These are phyloP conservation scores for Boletellus sp. DNA, from an alignment of 1,284 basidiomycete species.

Conservation along the genomic window DNA sequence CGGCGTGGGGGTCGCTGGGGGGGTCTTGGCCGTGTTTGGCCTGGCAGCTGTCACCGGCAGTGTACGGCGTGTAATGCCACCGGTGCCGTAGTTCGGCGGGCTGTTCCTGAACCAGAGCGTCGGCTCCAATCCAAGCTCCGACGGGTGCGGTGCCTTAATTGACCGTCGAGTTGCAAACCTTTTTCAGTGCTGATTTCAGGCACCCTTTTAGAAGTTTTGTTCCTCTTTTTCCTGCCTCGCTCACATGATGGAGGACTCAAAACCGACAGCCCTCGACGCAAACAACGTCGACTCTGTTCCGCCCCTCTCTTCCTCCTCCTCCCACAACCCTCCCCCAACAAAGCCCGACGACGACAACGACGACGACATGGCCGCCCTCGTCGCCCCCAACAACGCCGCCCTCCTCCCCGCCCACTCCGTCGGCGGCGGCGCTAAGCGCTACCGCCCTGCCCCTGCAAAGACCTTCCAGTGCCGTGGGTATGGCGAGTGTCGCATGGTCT, in stretches of 20 bases:
- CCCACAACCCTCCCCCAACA: neutral
- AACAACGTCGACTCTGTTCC: slow-evolving; percentile 15
- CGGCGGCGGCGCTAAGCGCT: slow-evolving; percentile 51
- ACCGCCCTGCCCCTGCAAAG: slow-evolving; percentile 77
- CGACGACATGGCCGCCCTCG: slow-evolving; percentile 31
- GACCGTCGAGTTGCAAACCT: slow-evolving; percentile 25
- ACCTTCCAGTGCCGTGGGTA: slow-evolving; percentile 94
- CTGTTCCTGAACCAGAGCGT: slow-evolving; percentile 30
- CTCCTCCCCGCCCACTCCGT: slow-evolving; percentile 14
- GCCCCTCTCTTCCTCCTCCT: slow-evolving; percentile 6
- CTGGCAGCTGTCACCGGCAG: slow-evolving; percentile 21
- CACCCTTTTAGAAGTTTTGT: slow-evolving; percentile 32
- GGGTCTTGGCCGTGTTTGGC: slow-evolving; percentile 22
- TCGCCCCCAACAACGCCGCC: slow-evolving; percentile 16
- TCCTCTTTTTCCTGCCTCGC: slow-evolving; percentile 32
- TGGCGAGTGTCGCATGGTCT: slow-evolving; percentile 95
- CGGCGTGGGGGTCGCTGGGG: slow-evolving; percentile 16
- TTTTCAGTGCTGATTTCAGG: slow-evolving; percentile 36
- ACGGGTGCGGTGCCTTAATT: slow-evolving; percentile 35
- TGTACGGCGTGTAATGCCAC: slow-evolving; percentile 16
- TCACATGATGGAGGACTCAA: slow-evolving; percentile 36
- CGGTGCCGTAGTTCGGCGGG: slow-evolving; percentile 36
- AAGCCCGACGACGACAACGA: slow-evolving; percentile 9
- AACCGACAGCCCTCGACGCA: slow-evolving; percentile 29
- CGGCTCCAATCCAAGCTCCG: slow-evolving; percentile 27